Conservation (phyloP, 2,329 filamentous ascomycete genomes). For the Trichoderma simmonsii region DNA sequence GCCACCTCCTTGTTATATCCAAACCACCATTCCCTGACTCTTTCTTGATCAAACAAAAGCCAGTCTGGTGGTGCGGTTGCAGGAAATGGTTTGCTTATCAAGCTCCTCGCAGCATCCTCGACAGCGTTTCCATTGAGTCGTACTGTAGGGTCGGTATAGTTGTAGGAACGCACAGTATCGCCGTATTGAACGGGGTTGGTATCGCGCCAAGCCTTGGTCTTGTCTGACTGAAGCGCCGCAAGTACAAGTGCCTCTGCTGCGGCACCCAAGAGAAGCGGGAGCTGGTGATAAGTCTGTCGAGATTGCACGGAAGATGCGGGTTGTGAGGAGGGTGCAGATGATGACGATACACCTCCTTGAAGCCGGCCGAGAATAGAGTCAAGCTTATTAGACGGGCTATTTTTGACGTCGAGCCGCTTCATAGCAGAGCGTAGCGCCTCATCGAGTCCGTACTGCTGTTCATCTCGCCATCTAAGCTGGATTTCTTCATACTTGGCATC, state of each 20-base stretch:
- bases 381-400: conserved; percentile 36
- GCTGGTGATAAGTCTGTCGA: conserved; percentile 23
- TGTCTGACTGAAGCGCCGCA: conserved; percentile 43
- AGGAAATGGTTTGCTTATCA: conserved; percentile 48
- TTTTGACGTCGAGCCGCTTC: conserved; percentile 41
- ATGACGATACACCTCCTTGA: conserved; percentile 23
- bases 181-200: conserved; percentile 36
- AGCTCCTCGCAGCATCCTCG: conserved; percentile 40
- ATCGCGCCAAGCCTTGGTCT: conserved; percentile 43
- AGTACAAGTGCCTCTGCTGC: conserved; percentile 42
- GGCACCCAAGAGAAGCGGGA: conserved; percentile 32
- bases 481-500: conserved; percentile 47
- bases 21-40: conserved; percentile 51
- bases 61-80: conserved; percentile 51
- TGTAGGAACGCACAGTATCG: conserved; percentile 30
- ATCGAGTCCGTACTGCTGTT: conserved; percentile 42
- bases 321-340: conserved; percentile 21
- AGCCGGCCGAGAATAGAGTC: conserved; percentile 41
- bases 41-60: conserved; percentile 45
- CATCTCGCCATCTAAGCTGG: conserved; percentile 48
- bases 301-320: conserved; percentile 12
- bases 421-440: conserved; percentile 43
- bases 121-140: conserved; percentile 43
- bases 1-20: conserved; percentile 44
- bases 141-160: conserved; percentile 43